These are phyloP conservation scores for carrot (Daucus carota) DNA, from an alignment of 129 eudicot species.

Conservation along the genomic window DH1_v3.0 NC_030386.2:38054501-38055000, in stretches of 20 bases:
- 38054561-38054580: neutral
- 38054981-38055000: neutral
- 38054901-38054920: no score
- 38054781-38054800: no score
- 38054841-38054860: no score
- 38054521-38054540: neutral
- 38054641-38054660: neutral
- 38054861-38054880: no score
- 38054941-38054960: no score
- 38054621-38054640: neutral
- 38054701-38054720: neutral
- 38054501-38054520: neutral
- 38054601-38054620: neutral
- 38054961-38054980: neutral
- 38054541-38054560: neutral
- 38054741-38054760: no score
- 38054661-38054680: neutral
- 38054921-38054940: neutral
- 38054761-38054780: no score
- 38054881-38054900: no score
- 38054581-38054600: neutral
- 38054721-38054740: no score
- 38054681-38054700: neutral
- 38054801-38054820: no score
- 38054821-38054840: no score